Percentiles rank a stretch among this genome's conserved stretches.
Conservation (phyloP, 257 asterid genomes). For the Sherardia arvensis region DNA sequence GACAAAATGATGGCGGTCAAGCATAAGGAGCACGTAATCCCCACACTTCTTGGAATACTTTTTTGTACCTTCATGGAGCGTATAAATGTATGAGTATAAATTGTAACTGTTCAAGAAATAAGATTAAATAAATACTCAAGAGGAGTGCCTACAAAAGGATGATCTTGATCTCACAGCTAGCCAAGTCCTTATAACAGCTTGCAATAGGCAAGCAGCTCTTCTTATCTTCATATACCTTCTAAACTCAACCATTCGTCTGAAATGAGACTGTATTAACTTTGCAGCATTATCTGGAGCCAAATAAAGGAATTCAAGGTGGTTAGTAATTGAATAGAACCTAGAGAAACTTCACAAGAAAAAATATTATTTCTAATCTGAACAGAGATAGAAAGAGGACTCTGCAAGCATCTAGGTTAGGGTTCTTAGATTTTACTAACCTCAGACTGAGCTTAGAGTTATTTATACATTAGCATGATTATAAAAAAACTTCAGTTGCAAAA, state of each 20-base stretch:
- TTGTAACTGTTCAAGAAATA: slow-evolving; percentile 3
- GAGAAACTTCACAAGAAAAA: background rate
- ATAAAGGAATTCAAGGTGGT: slow-evolving; percentile 10
- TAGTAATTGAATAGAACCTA: background rate
- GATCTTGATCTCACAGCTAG: slow-evolving; percentile 38
- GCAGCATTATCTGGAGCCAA: slow-evolving; percentile 78
- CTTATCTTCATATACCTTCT: slow-evolving; percentile 39
- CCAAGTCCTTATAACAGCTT: slow-evolving; percentile 56
- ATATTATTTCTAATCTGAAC: background rate
- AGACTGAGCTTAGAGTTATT: background rate
- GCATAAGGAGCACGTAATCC: slow-evolving; percentile 24
- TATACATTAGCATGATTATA: background rate
- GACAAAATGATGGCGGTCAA: slow-evolving; percentile 52
- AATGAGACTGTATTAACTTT: slow-evolving; percentile 66
- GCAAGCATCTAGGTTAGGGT: background rate
- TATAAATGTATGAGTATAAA: slow-evolving; percentile 17
- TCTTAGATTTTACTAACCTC: background rate
- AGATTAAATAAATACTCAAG: slow-evolving; percentile 2
- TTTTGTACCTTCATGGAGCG: slow-evolving; percentile 38
- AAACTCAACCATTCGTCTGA: slow-evolving; percentile 38
- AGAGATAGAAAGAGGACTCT: background rate
- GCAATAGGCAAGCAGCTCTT: slow-evolving; percentile 51
- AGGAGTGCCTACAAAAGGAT: slow-evolving; percentile 26
- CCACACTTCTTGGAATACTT: slow-evolving; percentile 25
- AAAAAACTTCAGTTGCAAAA: background rate